Evolutionary conservation across 805 yeast species (phyloP).

Genomic region (Suhomyces sp.): DNA sequence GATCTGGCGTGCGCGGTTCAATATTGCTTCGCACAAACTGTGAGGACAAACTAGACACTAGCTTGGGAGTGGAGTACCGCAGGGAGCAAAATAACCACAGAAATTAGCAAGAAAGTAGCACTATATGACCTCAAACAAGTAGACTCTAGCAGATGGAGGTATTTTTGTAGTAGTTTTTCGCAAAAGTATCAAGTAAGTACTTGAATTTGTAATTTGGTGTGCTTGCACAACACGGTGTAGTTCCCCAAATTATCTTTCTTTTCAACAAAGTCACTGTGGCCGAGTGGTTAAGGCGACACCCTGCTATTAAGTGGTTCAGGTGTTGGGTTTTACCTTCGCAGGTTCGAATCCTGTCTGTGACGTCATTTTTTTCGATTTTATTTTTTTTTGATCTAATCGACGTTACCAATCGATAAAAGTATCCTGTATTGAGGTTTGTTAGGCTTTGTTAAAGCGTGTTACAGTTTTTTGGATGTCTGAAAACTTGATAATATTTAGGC

Average conservation of each 20-base stretch:
- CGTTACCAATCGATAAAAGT: background rate
- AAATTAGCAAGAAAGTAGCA: background rate
- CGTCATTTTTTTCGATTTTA: slow-evolving; percentile 27
- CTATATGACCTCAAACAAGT: too few relatives aligned
- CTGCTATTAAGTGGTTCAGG: slow-evolving; percentile 18
- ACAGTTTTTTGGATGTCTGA: slow-evolving; percentile 28
- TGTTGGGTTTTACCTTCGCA: slow-evolving; percentile 44
- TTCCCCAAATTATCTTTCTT: background rate
- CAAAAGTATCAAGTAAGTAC: too few relatives aligned
- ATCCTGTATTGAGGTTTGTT: too few relatives aligned
- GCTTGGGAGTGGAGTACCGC: background rate
- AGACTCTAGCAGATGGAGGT: too few relatives aligned
- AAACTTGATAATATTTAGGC: slow-evolving; percentile 33
- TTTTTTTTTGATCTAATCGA: background rate
- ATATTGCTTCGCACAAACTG: background rate
- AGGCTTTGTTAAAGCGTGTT: too few relatives aligned
- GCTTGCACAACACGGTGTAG: background rate
- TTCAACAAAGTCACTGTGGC: slow-evolving; percentile 23
- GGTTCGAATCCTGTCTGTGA: slow-evolving; percentile 54
- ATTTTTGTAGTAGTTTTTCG: too few relatives aligned
- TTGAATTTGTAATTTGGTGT: too few relatives aligned
- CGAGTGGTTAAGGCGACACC: slow-evolving; percentile 38
- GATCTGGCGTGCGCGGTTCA: background rate
- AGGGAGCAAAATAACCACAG: background rate
- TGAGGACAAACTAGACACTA: background rate